Evolutionary conservation across 805 yeast species (phyloP), one percentile per base, ranked within the genome.

Genomic region (Saturnispora galanensis): DNA sequence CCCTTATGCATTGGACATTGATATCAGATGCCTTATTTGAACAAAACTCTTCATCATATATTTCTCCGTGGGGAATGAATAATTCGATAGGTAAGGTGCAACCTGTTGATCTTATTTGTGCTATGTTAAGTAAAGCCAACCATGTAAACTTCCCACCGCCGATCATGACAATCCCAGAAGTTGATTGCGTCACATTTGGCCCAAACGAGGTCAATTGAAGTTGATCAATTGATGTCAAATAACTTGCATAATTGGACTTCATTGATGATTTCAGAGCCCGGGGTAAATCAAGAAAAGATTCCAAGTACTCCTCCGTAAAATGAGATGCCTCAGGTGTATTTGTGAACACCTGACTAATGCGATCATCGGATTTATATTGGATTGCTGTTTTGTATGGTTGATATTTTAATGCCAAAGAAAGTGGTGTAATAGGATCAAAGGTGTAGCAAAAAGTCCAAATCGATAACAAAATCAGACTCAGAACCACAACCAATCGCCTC

Each of bases 131-230:
- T 48, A 68, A 65, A 4, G 77, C 62, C 38, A 75, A 62, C 77
- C 79, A 73, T 39, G 70, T 63, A 52, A 65, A 75, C 49, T 67
- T 56, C 1, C 73, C 76, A 12, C 81, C 75, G 8, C 81, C 81
- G 38, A 75, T 74, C 33, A 74, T 56, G 11, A 75, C 79, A 29
- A 70, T 67, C 2, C 76, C 71, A 41, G 26, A 21, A 8, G 45
- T 47, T 9, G 8, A 44, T 37, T 35, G 9, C 12, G 7, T 12
- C 3, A 4, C 11, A 10, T 8, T 21, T 5, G 26, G 53, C 16
- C 66, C 69, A 46, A 60, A 59, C 7, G 45, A 36, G 16, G 54
- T 57, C 17, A 76, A 69, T 41, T 65, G 63, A 4, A 76, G 70
- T 3, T 56, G 47, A 6, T 59, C 15, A 55, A 65, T 35, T 13